Conservation (phyloP, 2,329 filamentous ascomycete genomes). For the Pyricularia sp. region DNA sequence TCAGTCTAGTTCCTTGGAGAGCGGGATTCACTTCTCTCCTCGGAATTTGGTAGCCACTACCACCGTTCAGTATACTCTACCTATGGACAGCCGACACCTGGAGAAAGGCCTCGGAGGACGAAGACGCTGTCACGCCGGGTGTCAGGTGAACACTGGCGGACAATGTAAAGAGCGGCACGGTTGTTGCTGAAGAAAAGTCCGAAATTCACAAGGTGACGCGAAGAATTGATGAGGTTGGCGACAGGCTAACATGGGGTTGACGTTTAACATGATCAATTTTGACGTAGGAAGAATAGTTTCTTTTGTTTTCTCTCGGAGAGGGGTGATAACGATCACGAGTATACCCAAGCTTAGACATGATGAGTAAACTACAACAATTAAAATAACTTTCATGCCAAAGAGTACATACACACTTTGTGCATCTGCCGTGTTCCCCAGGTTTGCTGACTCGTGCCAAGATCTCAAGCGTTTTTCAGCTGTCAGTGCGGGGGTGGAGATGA, state of each 20-base stretch:
- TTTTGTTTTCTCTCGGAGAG: too few relatives aligned
- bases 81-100: constrained; percentile 1
- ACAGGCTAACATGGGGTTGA: too few relatives aligned
- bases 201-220: too few relatives aligned
- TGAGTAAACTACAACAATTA: not conserved
- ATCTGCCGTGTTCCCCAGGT: not conserved
- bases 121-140: not conserved
- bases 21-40: too few relatives aligned
- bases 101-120: constrained; percentile 1
- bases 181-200: not conserved
- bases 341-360: not conserved
- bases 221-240: too few relatives aligned
- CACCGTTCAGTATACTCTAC: too few relatives aligned
- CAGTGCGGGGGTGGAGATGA: not conserved
- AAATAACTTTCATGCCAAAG: not conserved
- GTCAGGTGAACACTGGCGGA: not conserved
- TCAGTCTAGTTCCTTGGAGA: too few relatives aligned
- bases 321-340: not conserved
- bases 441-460: not conserved
- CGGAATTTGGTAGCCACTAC: too few relatives aligned
- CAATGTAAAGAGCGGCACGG: not conserved
- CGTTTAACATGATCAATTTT: not conserved
- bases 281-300: not conserved
- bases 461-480: not conserved
- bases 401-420: not conserved